These are phyloP conservation scores for Pelargonium nanum DNA, from an alignment of 345 rosid genomes.

Conservation along the genomic window DNA sequence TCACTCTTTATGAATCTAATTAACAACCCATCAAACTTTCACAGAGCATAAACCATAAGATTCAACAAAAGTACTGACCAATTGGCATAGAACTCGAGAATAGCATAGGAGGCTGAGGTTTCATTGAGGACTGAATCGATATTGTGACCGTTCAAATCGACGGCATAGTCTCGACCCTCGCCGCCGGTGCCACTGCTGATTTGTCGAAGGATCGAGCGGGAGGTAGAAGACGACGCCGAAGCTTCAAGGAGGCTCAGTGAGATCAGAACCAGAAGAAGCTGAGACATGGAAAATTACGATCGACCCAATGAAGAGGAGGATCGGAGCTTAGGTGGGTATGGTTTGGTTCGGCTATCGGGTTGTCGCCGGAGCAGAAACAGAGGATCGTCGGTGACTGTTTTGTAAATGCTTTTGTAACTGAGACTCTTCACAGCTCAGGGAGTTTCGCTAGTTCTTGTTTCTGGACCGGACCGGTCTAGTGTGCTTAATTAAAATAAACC, in stretches of 20 bases:
- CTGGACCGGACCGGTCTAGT: too few species aligned
- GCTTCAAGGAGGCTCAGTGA: constrained; percentile 18
- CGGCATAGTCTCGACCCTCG: constrained; percentile 35
- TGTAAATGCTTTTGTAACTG: too few species aligned
- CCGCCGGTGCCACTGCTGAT: constrained; percentile 16
- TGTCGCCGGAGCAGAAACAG: neutral
- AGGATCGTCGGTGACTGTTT: too few species aligned
- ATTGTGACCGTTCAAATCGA: constrained; percentile 58
- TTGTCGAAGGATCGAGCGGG: constrained; percentile 50
- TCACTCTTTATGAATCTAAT: neutral
- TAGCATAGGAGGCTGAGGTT: constrained; percentile 63
- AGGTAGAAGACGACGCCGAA: constrained; percentile 22
- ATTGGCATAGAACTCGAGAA: constrained; percentile 85
- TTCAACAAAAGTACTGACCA: constrained; percentile 43
- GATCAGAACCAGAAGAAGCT: constrained; percentile 22
- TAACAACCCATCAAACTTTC: neutral
- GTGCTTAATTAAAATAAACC: too few species aligned
- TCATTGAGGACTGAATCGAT: constrained; percentile 57
- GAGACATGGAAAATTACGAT: constrained; percentile 33
- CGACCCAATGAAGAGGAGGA: neutral
- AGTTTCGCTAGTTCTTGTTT: too few species aligned
- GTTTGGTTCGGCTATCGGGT: too few species aligned
- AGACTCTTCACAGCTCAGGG: too few species aligned
- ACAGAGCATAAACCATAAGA: neutral
- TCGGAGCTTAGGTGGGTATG: neutral